These are phyloP conservation scores for Lippia alba DNA, from an alignment of 305 asterid genomes.

Conservation along the genomic window DNA sequence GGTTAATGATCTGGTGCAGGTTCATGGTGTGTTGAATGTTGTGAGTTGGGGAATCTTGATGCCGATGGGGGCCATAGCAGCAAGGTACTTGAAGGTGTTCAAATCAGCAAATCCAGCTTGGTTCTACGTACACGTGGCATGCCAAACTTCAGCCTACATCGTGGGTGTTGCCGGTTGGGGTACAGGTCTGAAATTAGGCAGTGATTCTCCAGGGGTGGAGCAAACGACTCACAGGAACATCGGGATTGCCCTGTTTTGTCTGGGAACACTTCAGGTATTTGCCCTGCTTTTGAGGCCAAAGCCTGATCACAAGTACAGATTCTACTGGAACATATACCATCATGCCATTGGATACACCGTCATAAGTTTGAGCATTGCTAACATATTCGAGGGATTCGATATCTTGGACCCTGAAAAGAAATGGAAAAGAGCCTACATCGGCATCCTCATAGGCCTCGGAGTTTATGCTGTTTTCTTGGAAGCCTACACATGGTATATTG, in stretches of 20 bases:
- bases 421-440: conserved; percentile 76
- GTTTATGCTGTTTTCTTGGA: conserved; percentile 56
- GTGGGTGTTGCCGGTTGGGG: conserved; percentile 95
- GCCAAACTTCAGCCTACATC: conserved; percentile 70
- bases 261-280: conserved; percentile 81
- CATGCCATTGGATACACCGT: conserved; percentile 64
- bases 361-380: conserved; percentile 59
- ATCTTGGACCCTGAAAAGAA: conserved; percentile 64
- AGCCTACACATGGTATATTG: conserved; percentile 72
- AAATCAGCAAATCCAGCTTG: conserved; percentile 74
- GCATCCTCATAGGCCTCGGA: conserved; percentile 64
- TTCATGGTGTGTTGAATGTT: conserved; percentile 76
- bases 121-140: conserved; percentile 77
- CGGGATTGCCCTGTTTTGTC: conserved; percentile 69
- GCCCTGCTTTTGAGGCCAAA: conserved; percentile 87
- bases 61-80: conserved; percentile 78
- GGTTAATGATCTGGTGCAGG: conserved; percentile 45
- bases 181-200: conserved; percentile 83
- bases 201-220: conserved; percentile 59
- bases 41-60: conserved; percentile 93
- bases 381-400: conserved; percentile 76
- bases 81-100: conserved; percentile 85
- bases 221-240: conserved; percentile 59
- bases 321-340: conserved; percentile 86
- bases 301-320: conserved; percentile 79